Base-by-base conservation (phyloP, 1,284 basidiomycete species). In the Boletus smithii region DNA sequence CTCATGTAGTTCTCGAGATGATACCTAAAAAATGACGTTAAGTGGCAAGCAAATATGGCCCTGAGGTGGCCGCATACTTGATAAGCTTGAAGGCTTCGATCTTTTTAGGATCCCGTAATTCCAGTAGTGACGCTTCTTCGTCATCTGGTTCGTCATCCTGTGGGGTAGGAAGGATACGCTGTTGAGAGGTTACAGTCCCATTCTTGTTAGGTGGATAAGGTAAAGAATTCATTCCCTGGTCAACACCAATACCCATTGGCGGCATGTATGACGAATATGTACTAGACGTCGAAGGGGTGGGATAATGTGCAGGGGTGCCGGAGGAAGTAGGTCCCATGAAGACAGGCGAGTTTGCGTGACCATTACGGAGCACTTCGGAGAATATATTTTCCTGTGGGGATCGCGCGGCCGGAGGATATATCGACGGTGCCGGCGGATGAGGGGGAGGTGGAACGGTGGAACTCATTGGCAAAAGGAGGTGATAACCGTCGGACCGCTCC, bases 1-100 rank as follows among this genome's bases (percentile, higher is more conserved):
- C 85, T 73, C 64, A 83, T 85, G 64, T 83, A 90, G 60, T 95
- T 94, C 58, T 92, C 87, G 42, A 95, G 73, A 62, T 95, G 91
- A 65, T 94, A 93, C 50, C 88, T 84, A 44, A 13, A 38, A 35
- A 18, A 29, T 11, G 33, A 30, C 38, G 20, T 45, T 53, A 32
- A 41, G 46, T 38, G 23, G 13, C 23, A 29, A 31, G 40, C 30
- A 8, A 27, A 31, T 14, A 24, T 11, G 24, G 18, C 37, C 37
- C 33, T 23, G 27, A 51, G 31, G 42, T 18, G 17, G 44, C 16
- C 35, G 66, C 79, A 23, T 58, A 88, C 85, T 80, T 79, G 50
- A 91, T 86, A n/a, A 91, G 75, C 66, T 91, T 91, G 55, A 84
- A 79, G 0, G 89, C 88, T 61, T 91, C 88, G 17, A 76, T 73